Percentiles rank a stretch among this genome's conserved stretches.
phyloP scores from a whole-genome alignment of 2,329 filamentous ascomycete genomes.

The Huntiella abstrusa region DNA sequence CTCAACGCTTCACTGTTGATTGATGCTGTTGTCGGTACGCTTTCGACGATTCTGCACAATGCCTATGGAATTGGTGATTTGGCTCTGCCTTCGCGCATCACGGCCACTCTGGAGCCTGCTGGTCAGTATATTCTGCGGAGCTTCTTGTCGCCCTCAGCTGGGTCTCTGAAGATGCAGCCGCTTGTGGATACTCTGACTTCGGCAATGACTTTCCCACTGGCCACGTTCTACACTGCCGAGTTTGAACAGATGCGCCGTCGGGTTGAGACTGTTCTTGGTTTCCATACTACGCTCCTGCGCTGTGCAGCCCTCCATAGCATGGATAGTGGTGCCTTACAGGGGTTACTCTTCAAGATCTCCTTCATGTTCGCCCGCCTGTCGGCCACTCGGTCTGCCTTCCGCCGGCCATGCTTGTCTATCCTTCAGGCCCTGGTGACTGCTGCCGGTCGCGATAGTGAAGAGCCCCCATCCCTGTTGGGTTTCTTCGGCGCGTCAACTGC shows the following conservation, averaged over 20 bases:
- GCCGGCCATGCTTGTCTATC: constrained; percentile 45
- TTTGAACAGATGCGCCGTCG: constrained; percentile 39
- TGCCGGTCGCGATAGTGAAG: constrained; percentile 35
- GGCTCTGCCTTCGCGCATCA: constrained; percentile 26
- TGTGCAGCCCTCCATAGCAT: constrained; percentile 45
- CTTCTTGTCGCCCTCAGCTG: constrained; percentile 52
- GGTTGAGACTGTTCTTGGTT: constrained; percentile 41
- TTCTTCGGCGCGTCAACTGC: constrained; percentile 69
- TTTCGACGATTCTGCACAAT: constrained; percentile 52
- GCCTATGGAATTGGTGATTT: constrained; percentile 57
- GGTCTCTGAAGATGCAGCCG: constrained; percentile 57
- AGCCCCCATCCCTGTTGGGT: constrained; percentile 85
- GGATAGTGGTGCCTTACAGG: constrained; percentile 48
- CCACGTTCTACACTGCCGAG: constrained; percentile 41
- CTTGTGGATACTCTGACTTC: constrained; percentile 45
- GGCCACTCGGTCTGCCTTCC: constrained; percentile 48
- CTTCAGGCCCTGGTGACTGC: constrained; percentile 56
- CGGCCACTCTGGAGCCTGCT: constrained; percentile 47
- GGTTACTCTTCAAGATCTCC: constrained; percentile 62
- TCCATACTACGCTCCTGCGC: constrained; percentile 53
- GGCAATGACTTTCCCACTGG: constrained; percentile 25
- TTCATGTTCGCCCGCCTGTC: constrained; percentile 62
- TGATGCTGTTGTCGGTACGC: constrained; percentile 44
- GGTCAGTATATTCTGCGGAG: constrained; percentile 59
- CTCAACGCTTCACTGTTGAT: constrained; percentile 53